Conservation (phyloP, 306 rosid genomes). For the Pterocarpus macrocarpus region DNA sequence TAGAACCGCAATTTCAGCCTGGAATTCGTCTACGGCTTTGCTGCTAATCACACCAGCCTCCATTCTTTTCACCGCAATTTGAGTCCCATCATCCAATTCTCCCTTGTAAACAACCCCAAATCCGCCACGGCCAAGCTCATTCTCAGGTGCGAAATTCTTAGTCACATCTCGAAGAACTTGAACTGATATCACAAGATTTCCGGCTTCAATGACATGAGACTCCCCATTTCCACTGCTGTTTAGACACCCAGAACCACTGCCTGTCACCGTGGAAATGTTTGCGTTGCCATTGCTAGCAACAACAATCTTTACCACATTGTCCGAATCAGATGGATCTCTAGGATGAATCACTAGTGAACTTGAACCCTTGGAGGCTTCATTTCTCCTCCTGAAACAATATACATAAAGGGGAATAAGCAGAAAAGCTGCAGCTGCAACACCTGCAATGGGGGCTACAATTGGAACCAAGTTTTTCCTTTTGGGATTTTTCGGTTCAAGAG, state of each 20-base stretch:
- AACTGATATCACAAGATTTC: conserved; percentile 79
- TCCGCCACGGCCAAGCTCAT: conserved; percentile 91
- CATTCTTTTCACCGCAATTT: conserved; percentile 89
- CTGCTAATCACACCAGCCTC: conserved; percentile 70
- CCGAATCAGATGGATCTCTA: conserved; percentile 72
- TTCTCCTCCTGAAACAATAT: conserved; percentile 65
- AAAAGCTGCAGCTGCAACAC: conserved; percentile 65
- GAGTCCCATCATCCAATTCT: conserved; percentile 84
- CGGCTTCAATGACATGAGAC: conserved; percentile 77
- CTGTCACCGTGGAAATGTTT: conserved; percentile 52
- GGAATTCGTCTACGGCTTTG: conserved; percentile 86
- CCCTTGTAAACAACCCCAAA: conserved; percentile 87
- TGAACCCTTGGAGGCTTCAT: conserved; percentile 48
- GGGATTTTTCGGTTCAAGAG: neutral
- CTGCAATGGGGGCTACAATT: conserved; percentile 34
- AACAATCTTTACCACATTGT: conserved; percentile 68
- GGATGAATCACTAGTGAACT: conserved; percentile 77
- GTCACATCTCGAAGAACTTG: conserved; percentile 80
- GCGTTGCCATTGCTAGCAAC: conserved; percentile 62
- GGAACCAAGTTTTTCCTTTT: conserved; percentile 11
- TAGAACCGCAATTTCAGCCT: conserved; percentile 84
- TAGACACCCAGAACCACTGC: conserved; percentile 59
- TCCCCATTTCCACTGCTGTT: conserved; percentile 61
- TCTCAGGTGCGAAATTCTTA: conserved; percentile 76
- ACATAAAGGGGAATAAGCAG: conserved; percentile 65